Evolutionary conservation across 495 filamentous ascomycete species (phyloP).

Genomic region (Wilcoxina mikolae): DNA sequence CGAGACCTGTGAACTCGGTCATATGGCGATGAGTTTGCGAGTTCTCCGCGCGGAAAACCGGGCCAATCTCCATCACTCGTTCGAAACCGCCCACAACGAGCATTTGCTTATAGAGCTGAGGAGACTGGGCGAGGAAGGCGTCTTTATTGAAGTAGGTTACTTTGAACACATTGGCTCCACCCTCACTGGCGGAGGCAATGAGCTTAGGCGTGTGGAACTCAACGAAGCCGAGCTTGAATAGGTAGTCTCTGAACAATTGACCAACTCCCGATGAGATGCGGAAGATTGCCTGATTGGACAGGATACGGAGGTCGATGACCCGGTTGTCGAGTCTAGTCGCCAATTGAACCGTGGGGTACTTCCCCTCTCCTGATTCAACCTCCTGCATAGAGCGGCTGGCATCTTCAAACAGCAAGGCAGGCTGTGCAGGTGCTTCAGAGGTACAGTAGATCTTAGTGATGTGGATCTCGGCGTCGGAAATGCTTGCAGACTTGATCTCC

Average conservation of each 20-base stretch:
- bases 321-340: slow-evolving; percentile 61
- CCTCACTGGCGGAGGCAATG: slow-evolving; percentile 80
- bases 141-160: slow-evolving; percentile 79
- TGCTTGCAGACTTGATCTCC: slow-evolving; percentile 59
- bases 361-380: slow-evolving; percentile 17
- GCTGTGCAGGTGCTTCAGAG: slow-evolving; percentile 33
- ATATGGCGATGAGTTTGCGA: slow-evolving; percentile 91
- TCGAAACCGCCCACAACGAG: slow-evolving; percentile 85
- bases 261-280: slow-evolving; percentile 61
- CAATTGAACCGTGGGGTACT: slow-evolving; percentile 20
- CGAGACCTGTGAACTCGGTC: slow-evolving; percentile 94
- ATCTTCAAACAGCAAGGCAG: slow-evolving; percentile 34
- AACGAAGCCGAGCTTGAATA: slow-evolving; percentile 59
- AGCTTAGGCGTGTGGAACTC: slow-evolving; percentile 84
- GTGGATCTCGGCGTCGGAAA: slow-evolving; percentile 63
- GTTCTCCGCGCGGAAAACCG: slow-evolving; percentile 93
- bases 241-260: slow-evolving; percentile 64
- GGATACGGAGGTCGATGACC: slow-evolving; percentile 76
- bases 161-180: slow-evolving; percentile 84
- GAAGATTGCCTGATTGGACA: slow-evolving; percentile 79
- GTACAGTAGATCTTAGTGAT: slow-evolving; percentile 63
- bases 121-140: slow-evolving; percentile 80
- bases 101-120: slow-evolving; percentile 94
- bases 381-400: slow-evolving; percentile 20
- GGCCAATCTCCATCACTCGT: slow-evolving; percentile 75